These are phyloP conservation scores for Silene vulgaris DNA, from an alignment of 179 eudicot genomes.

Conservation along the genomic window DNA sequence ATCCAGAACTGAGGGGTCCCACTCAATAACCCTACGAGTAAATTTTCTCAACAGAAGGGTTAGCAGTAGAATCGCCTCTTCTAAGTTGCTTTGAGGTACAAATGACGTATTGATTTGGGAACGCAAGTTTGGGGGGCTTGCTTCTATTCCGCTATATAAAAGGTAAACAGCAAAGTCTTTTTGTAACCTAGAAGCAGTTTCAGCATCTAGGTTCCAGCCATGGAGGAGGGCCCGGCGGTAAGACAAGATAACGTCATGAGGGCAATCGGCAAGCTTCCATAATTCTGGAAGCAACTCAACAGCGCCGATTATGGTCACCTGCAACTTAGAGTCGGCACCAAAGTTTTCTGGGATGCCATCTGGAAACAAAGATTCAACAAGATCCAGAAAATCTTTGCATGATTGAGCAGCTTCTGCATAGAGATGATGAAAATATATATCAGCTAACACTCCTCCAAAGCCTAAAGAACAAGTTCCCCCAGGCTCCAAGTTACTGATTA, in stretches of 20 bases:
- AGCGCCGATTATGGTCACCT: constrained; percentile 64
- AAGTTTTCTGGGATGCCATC: constrained; percentile 80
- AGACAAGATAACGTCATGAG: constrained; percentile 61
- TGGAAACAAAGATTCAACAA: constrained; percentile 85
- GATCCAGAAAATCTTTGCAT: constrained; percentile 83
- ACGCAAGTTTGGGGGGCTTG: constrained; percentile 48
- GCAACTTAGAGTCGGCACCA: constrained; percentile 79
- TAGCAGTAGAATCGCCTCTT: constrained; percentile 80
- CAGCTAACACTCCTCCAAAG: constrained; percentile 25
- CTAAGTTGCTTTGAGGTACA: constrained; percentile 67
- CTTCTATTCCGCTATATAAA: constrained; percentile 72
- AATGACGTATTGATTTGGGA: constrained; percentile 59
- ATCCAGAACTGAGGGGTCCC: constrained; percentile 87
- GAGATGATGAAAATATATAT: constrained; percentile 25
- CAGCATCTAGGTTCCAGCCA: constrained; percentile 67
- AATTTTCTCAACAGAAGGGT: constrained; percentile 59
- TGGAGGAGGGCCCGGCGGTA: constrained; percentile 72
- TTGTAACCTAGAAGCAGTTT: constrained; percentile 58
- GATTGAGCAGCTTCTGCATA: constrained; percentile 98
- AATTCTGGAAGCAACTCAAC: constrained; percentile 86
- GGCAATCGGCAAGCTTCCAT: constrained; percentile 76
- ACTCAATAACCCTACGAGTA: constrained; percentile 45
- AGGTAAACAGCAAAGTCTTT: constrained; percentile 83
- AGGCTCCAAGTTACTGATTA: not conserved
- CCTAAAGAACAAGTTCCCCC: constrained; percentile 12